Conservation (phyloP, 164 flowering plant species). For the Platanus orientalis region DNA sequence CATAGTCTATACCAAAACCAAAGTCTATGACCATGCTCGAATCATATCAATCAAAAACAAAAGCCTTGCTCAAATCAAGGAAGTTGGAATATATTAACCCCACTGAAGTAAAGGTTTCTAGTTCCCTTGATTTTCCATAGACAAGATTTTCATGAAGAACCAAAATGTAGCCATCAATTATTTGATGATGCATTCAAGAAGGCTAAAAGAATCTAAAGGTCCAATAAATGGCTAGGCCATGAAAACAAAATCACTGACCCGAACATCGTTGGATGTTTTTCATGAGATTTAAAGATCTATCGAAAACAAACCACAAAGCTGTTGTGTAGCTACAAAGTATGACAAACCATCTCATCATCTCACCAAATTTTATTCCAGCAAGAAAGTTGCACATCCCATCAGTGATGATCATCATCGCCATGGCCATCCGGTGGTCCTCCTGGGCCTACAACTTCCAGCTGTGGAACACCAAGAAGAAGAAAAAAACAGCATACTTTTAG, state of each 20-base stretch:
- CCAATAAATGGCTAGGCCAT: constrained; percentile 3
- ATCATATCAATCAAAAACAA: too few relatives aligned
- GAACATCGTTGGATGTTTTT: constrained; percentile 9
- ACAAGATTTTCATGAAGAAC: too few relatives aligned
- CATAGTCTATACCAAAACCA: too few relatives aligned
- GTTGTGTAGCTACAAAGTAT: constrained; percentile 19
- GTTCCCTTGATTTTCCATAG: too few relatives aligned
- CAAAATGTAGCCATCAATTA: constrained; percentile 17
- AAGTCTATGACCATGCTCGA: too few relatives aligned
- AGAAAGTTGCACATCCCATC: constrained; percentile 24
- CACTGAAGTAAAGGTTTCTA: too few relatives aligned
- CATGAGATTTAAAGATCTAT: constrained; percentile 14
- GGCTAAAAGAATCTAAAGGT: constrained; percentile 11
- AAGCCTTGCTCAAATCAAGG: too few relatives aligned
- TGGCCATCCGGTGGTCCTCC: constrained; percentile 69
- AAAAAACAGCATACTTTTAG: not conserved
- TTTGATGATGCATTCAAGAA: constrained; percentile 12
- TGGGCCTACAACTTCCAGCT: constrained; percentile 85
- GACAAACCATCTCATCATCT: constrained; percentile 23
- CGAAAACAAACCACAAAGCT: constrained; percentile 11
- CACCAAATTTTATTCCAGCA: constrained; percentile 38
- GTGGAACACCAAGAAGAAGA: constrained; percentile 18
- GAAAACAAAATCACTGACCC: constrained; percentile 5
- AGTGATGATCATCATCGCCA: constrained; percentile 41
- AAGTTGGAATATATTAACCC: too few relatives aligned